phyloP scores from a whole-genome alignment of 305 asterid species.

The Withania somnifera region DNA sequence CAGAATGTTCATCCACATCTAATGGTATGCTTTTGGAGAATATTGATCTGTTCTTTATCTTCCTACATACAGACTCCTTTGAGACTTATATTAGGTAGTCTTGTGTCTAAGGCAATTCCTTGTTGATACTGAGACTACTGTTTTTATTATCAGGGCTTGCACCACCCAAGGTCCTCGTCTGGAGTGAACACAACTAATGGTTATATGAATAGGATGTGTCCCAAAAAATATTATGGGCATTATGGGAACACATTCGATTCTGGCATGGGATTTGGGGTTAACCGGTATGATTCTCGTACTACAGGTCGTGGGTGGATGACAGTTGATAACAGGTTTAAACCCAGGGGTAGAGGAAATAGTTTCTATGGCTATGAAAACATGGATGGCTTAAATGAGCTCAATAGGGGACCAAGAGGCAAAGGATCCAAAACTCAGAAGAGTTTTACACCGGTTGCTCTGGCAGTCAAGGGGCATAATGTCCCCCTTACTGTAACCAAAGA shows the following conservation, averaged over 20 bases:
- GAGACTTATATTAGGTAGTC: neutral
- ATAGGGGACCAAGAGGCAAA: conserved; percentile 61
- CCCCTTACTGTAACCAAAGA: conserved; percentile 27
- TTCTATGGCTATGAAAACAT: conserved; percentile 34
- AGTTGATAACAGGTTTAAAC: conserved; percentile 47
- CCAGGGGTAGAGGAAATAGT: conserved; percentile 55
- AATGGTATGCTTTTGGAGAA: neutral
- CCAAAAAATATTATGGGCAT: conserved; percentile 44
- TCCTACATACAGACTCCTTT: neutral
- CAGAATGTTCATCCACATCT: conserved; percentile 27
- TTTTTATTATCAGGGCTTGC: conserved; percentile 33
- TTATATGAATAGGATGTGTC: conserved; percentile 42
- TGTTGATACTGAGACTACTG: neutral
- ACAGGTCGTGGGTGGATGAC: conserved; percentile 47
- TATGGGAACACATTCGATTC: conserved; percentile 45
- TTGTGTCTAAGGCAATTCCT: neutral
- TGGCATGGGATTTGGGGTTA: conserved; percentile 44
- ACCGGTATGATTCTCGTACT: conserved; percentile 31
- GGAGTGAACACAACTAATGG: conserved; percentile 38
- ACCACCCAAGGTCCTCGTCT: conserved; percentile 10
- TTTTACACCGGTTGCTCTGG: conserved; percentile 33
- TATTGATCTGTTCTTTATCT: neutral
- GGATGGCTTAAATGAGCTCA: conserved; percentile 61
- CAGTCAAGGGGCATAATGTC: conserved; percentile 43
- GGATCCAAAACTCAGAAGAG: conserved; percentile 36